A percentile compares a stretch with the other conserved stretches of the same genome.
These are phyloP conservation scores for Fusarium marasasianum DNA, from an alignment of 2,329 filamentous ascomycete genomes.

Conservation along the genomic window DNA sequence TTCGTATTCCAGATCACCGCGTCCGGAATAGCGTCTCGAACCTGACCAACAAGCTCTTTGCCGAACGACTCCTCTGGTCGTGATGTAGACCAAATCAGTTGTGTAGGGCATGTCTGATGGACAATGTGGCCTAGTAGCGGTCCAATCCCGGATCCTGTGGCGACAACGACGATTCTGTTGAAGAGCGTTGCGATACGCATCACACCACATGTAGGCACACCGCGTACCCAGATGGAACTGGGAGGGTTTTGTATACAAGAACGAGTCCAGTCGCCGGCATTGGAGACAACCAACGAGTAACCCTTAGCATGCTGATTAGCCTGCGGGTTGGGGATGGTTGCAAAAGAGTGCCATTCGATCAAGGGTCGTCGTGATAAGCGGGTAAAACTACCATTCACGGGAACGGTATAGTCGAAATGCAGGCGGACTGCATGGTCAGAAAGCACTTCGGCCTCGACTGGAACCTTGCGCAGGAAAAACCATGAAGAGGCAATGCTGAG, in stretches of 20 bases:
- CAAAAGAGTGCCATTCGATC: conserved; percentile 80
- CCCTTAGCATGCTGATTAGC: conserved; percentile 49
- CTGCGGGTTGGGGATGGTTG: conserved; percentile 71
- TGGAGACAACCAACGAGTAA: conserved; percentile 76
- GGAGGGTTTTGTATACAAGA: conserved; percentile 70
- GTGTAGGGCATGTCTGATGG: conserved; percentile 58
- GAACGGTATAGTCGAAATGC: conserved; percentile 71
- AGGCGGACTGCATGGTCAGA: conserved; percentile 78
- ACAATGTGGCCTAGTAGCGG: conserved; percentile 71
- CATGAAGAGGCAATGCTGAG: conserved; percentile 76
- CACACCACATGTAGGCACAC: conserved; percentile 73
- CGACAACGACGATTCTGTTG: conserved; percentile 70
- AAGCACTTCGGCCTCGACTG: conserved; percentile 71
- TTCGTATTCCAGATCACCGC: conserved; percentile 76
- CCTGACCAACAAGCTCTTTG: conserved; percentile 61
- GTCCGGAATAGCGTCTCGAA: conserved; percentile 66
- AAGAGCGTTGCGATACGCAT: conserved; percentile 74
- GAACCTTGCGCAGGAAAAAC: conserved; percentile 74
- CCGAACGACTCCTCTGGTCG: conserved; percentile 72
- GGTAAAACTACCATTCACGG: conserved; percentile 57
- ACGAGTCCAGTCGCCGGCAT: conserved; percentile 79
- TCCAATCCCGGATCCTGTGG: conserved; percentile 78
- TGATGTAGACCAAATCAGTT: conserved; percentile 76
- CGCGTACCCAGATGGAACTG: conserved; percentile 72
- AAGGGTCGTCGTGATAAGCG: conserved; percentile 71